These are phyloP conservation scores for Marasmius sp. DNA, from an alignment of 1,284 basidiomycete species.

Conservation along the genomic window DNA sequence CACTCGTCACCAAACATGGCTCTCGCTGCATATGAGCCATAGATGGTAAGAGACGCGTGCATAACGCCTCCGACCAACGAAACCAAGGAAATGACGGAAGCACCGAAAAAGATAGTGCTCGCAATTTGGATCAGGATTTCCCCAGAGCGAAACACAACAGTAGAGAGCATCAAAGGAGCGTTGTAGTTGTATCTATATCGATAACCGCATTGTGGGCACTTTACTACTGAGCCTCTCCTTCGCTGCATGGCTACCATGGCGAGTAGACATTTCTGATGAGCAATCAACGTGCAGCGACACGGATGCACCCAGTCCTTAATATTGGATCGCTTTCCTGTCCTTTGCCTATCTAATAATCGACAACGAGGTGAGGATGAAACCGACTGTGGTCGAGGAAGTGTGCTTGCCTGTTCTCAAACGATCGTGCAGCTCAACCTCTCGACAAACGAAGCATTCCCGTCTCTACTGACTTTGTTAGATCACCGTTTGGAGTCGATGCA, in stretches of 20 bases:
- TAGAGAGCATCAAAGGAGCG: background rate
- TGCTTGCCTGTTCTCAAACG: background rate
- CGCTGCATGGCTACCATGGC: background rate
- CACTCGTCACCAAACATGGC: slow-evolving; percentile 10
- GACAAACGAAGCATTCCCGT: slow-evolving; percentile 5
- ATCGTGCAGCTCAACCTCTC: slow-evolving; percentile 11
- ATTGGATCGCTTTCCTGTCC: background rate
- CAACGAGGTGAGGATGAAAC: background rate
- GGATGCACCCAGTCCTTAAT: slow-evolving; percentile 13
- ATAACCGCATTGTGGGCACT: slow-evolving; percentile 12
- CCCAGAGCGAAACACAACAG: slow-evolving; percentile 8
- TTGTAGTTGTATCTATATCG: slow-evolving; percentile 8
- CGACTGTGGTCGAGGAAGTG: background rate
- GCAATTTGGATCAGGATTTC: slow-evolving; percentile 4
- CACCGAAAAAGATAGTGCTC: slow-evolving; percentile 4
- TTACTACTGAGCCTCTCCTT: background rate
- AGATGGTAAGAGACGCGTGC: slow-evolving; percentile 2
- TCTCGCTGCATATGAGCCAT: slow-evolving; percentile 9
- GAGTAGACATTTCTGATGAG: slow-evolving; percentile 14
- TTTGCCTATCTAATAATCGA: background rate
- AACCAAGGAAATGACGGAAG: background rate
- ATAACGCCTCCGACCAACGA: background rate
- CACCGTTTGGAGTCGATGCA: too few relatives aligned
- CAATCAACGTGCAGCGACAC: slow-evolving; percentile 13
- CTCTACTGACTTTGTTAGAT: background rate